Base-by-base conservation (phyloP, 306 rosid genomes). In the Carpinus fangiana region DNA sequence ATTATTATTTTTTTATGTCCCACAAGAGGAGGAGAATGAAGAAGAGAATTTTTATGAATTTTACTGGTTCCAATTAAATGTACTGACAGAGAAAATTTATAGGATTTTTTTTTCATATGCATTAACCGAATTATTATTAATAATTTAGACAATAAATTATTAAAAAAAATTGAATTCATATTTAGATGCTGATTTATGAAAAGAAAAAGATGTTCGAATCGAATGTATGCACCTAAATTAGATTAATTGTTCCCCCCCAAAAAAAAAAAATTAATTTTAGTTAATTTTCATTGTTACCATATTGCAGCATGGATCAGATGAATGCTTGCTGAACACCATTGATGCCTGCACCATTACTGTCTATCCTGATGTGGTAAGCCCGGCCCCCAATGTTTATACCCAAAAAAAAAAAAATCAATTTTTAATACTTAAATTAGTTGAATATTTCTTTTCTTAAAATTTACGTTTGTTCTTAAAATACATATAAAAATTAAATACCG, bases 221-320 rank as follows among this genome's bases (percentile, higher is more conserved):
- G 21, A 20, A 7, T 57, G 34, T 21, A 57, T 57, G 34, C 7
- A n/a, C 60, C 18, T 8, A 16, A 54, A 60, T 57, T 57, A 20
- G 5, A 60, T n/a, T 17, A 21, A 57, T 8, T 57, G 28, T 59
- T 21, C 1, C 8, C 26, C 17, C 26, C 26, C 26, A 23, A 23
- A 13, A 26, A 12, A 17, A 1, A 10, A 18, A 5, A 18, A 18
- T 59, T 18, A 20, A 41, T 67, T 41, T 41, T 6, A n/a, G 9
- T n/a, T 67, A 38, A 67, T 18, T 51, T 74, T 52, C 57, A 9
- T 38, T 73, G 41, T 56, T n/a, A 48, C n/a, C 9, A 65, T 57
- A 4, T 51, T 85, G 83, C 91, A 94, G 97, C 98, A 94, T 86
- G 98, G 97, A 81, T 57, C 83, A 7, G 94, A 94, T 84, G 98